Evolutionary conservation across 2,329 filamentous ascomycete genomes (phyloP), one percentile per base, ranked within the genome.

Genomic region (Trichoderma pleuroti): DNA sequence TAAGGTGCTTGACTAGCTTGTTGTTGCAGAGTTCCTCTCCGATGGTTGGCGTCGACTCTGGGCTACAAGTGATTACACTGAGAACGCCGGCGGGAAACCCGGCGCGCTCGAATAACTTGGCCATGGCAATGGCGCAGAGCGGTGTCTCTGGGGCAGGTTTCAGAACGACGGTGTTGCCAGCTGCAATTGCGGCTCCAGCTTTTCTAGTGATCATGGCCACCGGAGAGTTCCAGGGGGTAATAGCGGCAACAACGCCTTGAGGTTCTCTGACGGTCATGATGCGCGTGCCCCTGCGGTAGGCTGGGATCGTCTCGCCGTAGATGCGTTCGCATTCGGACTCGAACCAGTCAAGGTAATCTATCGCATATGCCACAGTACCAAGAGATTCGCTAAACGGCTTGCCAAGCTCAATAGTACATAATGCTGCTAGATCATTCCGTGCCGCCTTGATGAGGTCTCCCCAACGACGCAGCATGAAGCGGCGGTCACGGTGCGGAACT

Each of bases 131-230:
- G 2, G 90, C 87, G 52, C 90, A 92, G 76, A 92, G 88, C 0
- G 92, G 92, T 1, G 92, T 93, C 78, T 92, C 90, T 2, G 90
- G 90, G 6, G 87, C 89, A 1, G 90, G 88, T 81, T 92, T 92
- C 24, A 87, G 83, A 18, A 93, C 85, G 86, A 93, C 92, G 0
- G 90, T 92, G 79, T 90, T 92, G 28, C 91, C 91, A n/a, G 90
- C 90, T 18, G 91, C 91, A 24, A 93, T 82, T 4, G 87, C 87
- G 1, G 87, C 79, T 3, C 78, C 81, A 18, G 81, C 76, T 69
- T 84, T 84, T 30, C 82, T 76, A 3, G 82, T 82, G 46, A 86
- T 81, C 86, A 87, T 88, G 36, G 84, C 85, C 18, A 83, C 81
- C 12, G 86, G 86, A 75, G 91, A 92, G 79, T 91, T 91, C 88